phyloP scores from a whole-genome alignment of 441 rosid genomes.

The Metrosideros polymorpha region DNA sequence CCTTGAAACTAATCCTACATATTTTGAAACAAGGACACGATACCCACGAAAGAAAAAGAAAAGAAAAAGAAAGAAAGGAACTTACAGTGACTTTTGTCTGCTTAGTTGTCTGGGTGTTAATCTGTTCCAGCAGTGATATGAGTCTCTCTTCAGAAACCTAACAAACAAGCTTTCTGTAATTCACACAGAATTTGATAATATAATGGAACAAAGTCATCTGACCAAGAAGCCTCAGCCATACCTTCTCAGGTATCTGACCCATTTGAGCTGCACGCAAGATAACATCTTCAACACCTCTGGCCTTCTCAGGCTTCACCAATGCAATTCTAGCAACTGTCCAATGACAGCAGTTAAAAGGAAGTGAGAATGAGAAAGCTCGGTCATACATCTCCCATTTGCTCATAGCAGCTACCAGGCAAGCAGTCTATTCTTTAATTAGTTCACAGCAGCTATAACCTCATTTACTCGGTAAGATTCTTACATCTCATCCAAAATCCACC shows the following conservation, averaged over 20 bases:
- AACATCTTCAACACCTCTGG: conserved; percentile 88
- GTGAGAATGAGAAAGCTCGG: background rate
- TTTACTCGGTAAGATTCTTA: background rate
- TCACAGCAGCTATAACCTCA: background rate
- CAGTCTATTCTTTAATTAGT: background rate
- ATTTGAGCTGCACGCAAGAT: conserved; percentile 76
- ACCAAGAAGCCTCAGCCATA: conserved; percentile 5
- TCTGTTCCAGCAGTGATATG: conserved; percentile 80
- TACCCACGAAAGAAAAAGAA: background rate
- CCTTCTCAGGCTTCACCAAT: conserved; percentile 97
- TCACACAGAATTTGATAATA: background rate
- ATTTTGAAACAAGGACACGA: background rate
- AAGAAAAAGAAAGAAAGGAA: background rate
- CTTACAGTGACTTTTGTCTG: conserved; percentile 92
- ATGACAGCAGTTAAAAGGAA: background rate
- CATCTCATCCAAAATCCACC: background rate
- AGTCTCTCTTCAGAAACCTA: conserved; percentile 94
- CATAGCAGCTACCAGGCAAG: background rate
- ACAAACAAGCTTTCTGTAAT: background rate
- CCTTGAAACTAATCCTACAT: background rate
- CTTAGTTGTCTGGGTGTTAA: conserved; percentile 78
- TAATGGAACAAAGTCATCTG: background rate
- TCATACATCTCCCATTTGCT: background rate
- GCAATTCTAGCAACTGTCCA: conserved; percentile 85
- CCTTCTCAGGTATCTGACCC: conserved; percentile 96